Base-by-base conservation (phyloP, 345 rosid genomes). In the Syzygium aqueum region DNA sequence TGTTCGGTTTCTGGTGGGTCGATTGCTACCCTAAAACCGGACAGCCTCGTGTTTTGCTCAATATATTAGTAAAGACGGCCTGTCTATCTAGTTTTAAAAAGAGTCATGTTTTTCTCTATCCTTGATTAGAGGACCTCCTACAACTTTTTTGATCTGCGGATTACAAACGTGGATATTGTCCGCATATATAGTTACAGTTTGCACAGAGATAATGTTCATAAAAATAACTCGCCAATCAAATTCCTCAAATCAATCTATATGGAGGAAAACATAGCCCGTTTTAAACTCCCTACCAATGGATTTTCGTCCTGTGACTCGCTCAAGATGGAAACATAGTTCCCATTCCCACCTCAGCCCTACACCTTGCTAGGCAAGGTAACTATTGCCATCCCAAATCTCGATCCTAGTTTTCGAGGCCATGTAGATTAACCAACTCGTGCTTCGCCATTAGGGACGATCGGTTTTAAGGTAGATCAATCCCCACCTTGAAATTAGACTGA, bases 401-500 rank as follows among this genome's bases (percentile, higher is more conserved):
- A 1, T 27, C 65, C 15, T 59, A 59, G 11, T 59, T 59, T 59
- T 11, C 15, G 65, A 59, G 65, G 65, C 2, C 4, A 14, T 27
- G 30, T 59, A 59, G 27, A 27, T 59, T 27, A 59, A 59, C 30
- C 0, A 59, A 59, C 30, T 59, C 7, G 5, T 3, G 27, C 11
- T 59, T 59, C 28, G 0, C 27, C 16, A 5, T 59, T 59, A 27
- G 28, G 3, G 16, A 0, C 11, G 65, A 27, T 59, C 0, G 3
- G 16, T 59, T 59, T 59, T 1, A 59, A 25, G 16, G 5, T 59
- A 2, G 0, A 7, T 59, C 0, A 0, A 3, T 59, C 27, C 27
- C 1, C 27, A 27, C 0, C 65, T 5, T 27, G 0, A 15, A 59
- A 59, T 59, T 0, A 3, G 16, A 59, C 15, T 0, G 0, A 59